Conservation (phyloP, 257 asterid genomes). For the Solanum etuberosum region DNA sequence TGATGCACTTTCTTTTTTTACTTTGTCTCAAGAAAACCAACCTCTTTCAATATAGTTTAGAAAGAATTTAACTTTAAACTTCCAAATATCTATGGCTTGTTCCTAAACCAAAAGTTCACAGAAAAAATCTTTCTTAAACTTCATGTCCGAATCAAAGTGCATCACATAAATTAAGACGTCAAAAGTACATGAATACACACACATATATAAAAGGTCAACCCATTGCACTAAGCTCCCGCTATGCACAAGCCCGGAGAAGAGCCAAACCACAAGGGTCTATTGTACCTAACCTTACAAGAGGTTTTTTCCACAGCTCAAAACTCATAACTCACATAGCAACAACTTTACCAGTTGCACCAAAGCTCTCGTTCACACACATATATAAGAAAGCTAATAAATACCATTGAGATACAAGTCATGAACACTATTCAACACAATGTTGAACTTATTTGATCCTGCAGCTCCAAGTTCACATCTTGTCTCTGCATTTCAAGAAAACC, state of each 20-base stretch:
- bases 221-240: not conserved
- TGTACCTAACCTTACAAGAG: not conserved
- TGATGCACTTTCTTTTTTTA: not conserved
- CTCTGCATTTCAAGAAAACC: not conserved
- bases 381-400: not conserved
- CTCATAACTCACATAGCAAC: not conserved
- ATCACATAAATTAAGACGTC: not conserved
- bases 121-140: not conserved
- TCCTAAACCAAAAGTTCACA: not conserved
- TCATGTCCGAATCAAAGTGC: not conserved
- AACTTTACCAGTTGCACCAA: too few relatives aligned
- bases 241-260: not conserved
- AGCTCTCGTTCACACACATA: not conserved
- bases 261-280: too few relatives aligned
- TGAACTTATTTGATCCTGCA: not conserved
- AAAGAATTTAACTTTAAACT: not conserved
- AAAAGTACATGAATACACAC: not conserved
- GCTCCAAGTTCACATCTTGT: not conserved
- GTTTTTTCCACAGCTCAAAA: not conserved
- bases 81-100: not conserved
- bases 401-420: not conserved
- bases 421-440: not conserved
- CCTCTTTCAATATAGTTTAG: not conserved
- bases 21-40: not conserved
- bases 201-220: not conserved